These are phyloP conservation scores for Zelonia costaricensis DNA, from an alignment of 208 protist genomes.

Conservation along the genomic window DNA sequence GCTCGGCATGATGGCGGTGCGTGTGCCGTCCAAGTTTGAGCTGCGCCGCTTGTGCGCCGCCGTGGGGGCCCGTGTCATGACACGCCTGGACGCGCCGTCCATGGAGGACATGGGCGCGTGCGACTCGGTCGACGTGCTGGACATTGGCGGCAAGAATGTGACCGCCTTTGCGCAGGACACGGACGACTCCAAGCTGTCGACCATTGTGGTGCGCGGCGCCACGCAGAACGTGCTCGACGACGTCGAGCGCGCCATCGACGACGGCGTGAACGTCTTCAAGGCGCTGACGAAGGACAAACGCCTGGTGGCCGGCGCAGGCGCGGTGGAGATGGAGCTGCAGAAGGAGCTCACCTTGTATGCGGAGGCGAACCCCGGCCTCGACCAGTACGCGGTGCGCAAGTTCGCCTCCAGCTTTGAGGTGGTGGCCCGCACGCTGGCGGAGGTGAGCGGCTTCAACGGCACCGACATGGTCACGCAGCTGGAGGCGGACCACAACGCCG, in stretches of 20 bases:
- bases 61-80: conserved; percentile 94
- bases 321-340: conserved; percentile 97
- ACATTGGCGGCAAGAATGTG: conserved; percentile 96
- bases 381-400: conserved; percentile 99
- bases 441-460: conserved; percentile 97
- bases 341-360: conserved; percentile 84
- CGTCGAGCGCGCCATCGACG: conserved; percentile 96
- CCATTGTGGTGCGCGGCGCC: conserved; percentile 98
- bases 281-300: conserved; percentile 93
- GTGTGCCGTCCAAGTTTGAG: conserved; percentile 99
- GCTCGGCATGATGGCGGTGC: conserved; percentile 98
- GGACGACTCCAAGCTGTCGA: conserved; percentile 95
- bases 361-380: conserved; percentile 94
- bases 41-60: conserved; percentile 97
- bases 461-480: conserved; percentile 96
- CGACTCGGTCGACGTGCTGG: conserved; percentile 93
- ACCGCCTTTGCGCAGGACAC: conserved; percentile 95
- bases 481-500: conserved; percentile 94
- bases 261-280: conserved; percentile 99
- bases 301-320: conserved; percentile 98
- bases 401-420: conserved; percentile 98
- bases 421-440: conserved; percentile 97
- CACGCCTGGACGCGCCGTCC: conserved; percentile 90
- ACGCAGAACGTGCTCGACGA: conserved; percentile 99
- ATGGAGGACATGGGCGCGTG: conserved; percentile 97